A percentile compares a stretch with the other conserved stretches of the same genome.
Conservation (phyloP, 306 rosid species). For the Quercus parvula region DNA sequence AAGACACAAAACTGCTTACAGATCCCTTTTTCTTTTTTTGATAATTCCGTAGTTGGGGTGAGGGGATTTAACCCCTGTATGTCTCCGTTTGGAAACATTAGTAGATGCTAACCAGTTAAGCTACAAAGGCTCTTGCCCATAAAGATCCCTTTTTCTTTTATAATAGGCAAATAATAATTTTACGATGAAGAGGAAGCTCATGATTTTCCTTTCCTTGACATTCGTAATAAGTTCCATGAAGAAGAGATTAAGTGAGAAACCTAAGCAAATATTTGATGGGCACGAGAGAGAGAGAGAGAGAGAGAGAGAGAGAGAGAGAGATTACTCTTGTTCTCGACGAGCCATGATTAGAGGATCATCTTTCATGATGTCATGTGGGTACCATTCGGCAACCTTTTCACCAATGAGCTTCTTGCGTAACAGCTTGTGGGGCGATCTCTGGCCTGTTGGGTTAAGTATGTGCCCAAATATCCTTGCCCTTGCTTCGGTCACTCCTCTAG, state of each 20-base stretch:
- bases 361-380: conserved; percentile 72
- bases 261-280: background rate
- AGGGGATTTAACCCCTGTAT: too few relatives aligned
- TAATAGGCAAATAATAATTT: background rate
- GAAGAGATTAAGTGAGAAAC: background rate
- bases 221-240: background rate
- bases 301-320: conserved; percentile 9
- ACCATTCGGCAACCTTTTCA: conserved; percentile 79
- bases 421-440: conserved; percentile 69
- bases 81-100: too few relatives aligned
- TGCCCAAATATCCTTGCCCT: conserved; percentile 83
- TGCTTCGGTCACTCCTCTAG: conserved; percentile 60
- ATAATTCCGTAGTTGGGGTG: too few relatives aligned
- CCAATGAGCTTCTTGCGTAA: conserved; percentile 83
- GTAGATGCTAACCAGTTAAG: too few relatives aligned
- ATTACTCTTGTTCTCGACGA: conserved; percentile 71
- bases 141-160: background rate
- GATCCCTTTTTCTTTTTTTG: background rate
- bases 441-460: conserved; percentile 60
- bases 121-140: too few relatives aligned
- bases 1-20: background rate
- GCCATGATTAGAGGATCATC: conserved; percentile 83
- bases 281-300: conserved; percentile 11
- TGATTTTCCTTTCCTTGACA: background rate
- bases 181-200: background rate